Evolutionary conservation across 129 eudicot species (phyloP), one percentile per base, ranked within the genome.

Genomic region (Centrapalus pauciflorus): DNA sequence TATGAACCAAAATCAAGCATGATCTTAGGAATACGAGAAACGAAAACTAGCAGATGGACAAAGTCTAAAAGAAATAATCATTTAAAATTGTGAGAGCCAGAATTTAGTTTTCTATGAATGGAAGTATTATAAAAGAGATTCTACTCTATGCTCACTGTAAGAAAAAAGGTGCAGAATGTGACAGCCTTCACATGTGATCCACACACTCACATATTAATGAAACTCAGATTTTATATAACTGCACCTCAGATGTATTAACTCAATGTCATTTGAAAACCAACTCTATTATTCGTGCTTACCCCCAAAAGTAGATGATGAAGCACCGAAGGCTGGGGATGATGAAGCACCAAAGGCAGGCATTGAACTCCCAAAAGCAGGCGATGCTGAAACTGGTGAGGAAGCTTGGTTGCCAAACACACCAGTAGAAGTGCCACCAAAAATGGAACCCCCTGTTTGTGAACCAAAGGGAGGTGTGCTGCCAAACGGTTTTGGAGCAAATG

Each of bases 401-500:
- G 87, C 77, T 65, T 81, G 96, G 55, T 80, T 74, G 37, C 99
- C 96, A n/a, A n/a, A n/a, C n/a, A n/a, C n/a, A n/a, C n/a, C n/a
- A n/a, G n/a, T n/a, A n/a, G n/a, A n/a, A n/a, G n/a, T n/a, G n/a
- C n/a, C n/a, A n/a, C n/a, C n/a, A n/a, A n/a, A n/a, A n/a, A n/a
- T n/a, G n/a, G n/a, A n/a, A n/a, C n/a, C n/a, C n/a, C n/a, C n/a
- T n/a, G n/a, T n/a, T n/a, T n/a, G n/a, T n/a, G n/a, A n/a, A n/a
- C n/a, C n/a, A n/a, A n/a, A n/a, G n/a, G n/a, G n/a, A n/a, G n/a
- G n/a, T n/a, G n/a, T n/a, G n/a, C n/a, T n/a, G n/a, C n/a, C n/a
- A 74, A 93, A 93, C 48, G 99, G 92, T 50, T 82, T 85, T 56
- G 87, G 87, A 66, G 95, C 92, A 84, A 89, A 93, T 3, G 97